Evolutionary conservation across 2,329 filamentous ascomycete species (phyloP).

Genomic region (Sporothrix phasma): DNA sequence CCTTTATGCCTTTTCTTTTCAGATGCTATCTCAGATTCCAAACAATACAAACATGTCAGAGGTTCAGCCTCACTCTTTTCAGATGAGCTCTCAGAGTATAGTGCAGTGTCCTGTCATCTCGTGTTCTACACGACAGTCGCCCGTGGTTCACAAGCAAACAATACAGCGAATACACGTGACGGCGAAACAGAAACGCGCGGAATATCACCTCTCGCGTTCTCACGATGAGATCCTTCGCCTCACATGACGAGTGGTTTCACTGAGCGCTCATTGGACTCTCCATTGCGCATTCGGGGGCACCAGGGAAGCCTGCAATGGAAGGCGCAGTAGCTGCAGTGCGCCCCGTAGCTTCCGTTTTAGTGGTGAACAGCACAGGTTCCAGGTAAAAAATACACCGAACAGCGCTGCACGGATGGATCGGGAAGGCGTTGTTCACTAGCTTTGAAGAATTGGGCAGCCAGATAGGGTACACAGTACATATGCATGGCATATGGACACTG

Average conservation of each 20-base stretch:
- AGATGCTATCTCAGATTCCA: not conserved
- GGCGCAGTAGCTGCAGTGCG: not conserved
- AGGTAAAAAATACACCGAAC: not conserved
- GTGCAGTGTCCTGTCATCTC: not conserved
- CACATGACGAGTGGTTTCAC: not conserved
- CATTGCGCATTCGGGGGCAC: not conserved
- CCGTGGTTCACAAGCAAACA: not conserved
- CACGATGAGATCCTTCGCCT: not conserved
- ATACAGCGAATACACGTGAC: not conserved
- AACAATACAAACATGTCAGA: not conserved
- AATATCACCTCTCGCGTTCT: not conserved
- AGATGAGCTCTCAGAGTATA: not conserved
- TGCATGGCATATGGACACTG: no score
- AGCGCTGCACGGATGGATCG: constrained; percentile 13
- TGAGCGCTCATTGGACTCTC: not conserved
- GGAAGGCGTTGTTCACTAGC: constrained; percentile 10
- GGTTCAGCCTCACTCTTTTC: not conserved
- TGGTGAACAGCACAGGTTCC: not conserved
- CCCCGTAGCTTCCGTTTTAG: not conserved
- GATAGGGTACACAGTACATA: not conserved
- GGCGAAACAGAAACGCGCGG: not conserved
- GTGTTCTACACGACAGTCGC: not conserved
- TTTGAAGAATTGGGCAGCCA: not conserved
- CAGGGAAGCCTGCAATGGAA: not conserved
- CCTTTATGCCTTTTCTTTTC: not conserved